A percentile compares a stretch with the other conserved stretches of the same genome.
phyloP scores from a whole-genome alignment of 2,329 filamentous ascomycete species.

The Xylaria polymorpha region DNA sequence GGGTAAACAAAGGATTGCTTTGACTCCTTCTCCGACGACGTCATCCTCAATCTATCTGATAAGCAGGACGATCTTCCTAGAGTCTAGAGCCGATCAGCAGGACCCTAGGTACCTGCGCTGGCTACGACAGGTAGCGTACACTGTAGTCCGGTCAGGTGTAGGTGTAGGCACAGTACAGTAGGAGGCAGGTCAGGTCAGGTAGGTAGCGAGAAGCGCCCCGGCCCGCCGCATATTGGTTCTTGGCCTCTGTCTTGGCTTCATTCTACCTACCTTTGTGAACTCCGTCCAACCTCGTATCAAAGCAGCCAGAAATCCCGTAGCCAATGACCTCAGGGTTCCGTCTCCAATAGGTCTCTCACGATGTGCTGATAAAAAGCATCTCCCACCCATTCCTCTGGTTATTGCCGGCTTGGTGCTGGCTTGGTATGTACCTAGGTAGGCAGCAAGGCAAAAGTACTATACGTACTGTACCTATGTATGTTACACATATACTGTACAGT shows the following conservation, averaged over 20 bases:
- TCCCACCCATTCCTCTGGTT: neutral
- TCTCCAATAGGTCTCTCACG: neutral
- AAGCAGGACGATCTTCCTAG: neutral
- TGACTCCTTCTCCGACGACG: slow-evolving; percentile 4
- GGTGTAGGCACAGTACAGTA: neutral
- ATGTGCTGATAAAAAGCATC: neutral
- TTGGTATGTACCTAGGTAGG: neutral
- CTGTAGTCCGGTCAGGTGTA: neutral
- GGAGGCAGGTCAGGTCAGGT: neutral
- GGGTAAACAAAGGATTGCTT: neutral
- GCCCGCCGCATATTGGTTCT: slow-evolving; percentile 28
- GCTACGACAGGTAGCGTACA: neutral
- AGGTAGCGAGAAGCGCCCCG: slow-evolving; percentile 19
- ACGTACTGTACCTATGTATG: neutral
- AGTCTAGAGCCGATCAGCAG: neutral
- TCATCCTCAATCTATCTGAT: slow-evolving; percentile 3
- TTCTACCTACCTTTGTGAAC: neutral
- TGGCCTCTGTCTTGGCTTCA: slow-evolving; percentile 27
- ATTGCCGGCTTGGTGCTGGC: slow-evolving; percentile 11
- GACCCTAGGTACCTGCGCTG: neutral
- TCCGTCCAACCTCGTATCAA: neutral
- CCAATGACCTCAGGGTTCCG: neutral
- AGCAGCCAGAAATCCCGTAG: neutral
- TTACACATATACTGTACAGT: too few species aligned
- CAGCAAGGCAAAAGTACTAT: neutral